These are phyloP conservation scores for Oryza punctata DNA, from an alignment of 176 grass and related monocot genomes.

Conservation along the genomic window DNA sequence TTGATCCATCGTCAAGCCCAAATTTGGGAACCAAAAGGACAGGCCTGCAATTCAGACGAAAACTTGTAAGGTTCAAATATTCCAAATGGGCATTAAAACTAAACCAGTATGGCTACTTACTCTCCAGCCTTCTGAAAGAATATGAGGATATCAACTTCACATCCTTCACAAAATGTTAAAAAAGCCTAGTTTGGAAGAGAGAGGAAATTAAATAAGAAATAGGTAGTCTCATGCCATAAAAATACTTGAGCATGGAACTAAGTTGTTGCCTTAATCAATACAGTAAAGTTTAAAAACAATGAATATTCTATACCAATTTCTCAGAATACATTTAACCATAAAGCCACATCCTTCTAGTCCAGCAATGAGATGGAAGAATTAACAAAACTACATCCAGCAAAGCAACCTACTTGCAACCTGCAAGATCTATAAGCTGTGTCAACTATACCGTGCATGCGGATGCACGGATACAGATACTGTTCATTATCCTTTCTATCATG, in stretches of 20 bases:
- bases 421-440: neutral
- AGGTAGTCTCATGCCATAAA: slow-evolving; percentile 4
- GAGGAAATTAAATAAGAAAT: neutral
- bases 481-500: neutral
- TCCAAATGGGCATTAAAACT: slow-evolving; percentile 19
- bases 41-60: slow-evolving; percentile 55
- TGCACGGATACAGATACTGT: neutral
- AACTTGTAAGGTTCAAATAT: neutral
- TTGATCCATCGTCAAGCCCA: slow-evolving; percentile 65
- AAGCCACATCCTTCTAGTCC: neutral
- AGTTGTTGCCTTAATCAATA: slow-evolving; percentile 7
- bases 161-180: slow-evolving; percentile 90
- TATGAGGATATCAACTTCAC: slow-evolving; percentile 81
- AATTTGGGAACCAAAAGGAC: slow-evolving; percentile 79
- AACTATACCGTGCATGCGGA: neutral
- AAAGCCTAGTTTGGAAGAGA: slow-evolving; percentile 65
- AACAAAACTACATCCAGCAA: slow-evolving; percentile 1
- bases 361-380: neutral
- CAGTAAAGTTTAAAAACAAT: neutral
- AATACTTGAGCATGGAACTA: slow-evolving; percentile 3
- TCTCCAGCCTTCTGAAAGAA: slow-evolving; percentile 89
- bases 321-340: neutral
- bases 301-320: neutral
- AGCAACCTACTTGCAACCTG: neutral
- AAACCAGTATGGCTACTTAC: slow-evolving; percentile 53